These are phyloP conservation scores for Patellifolia procumbens DNA, from an alignment of 179 eudicot species.

Conservation along the genomic window DNA sequence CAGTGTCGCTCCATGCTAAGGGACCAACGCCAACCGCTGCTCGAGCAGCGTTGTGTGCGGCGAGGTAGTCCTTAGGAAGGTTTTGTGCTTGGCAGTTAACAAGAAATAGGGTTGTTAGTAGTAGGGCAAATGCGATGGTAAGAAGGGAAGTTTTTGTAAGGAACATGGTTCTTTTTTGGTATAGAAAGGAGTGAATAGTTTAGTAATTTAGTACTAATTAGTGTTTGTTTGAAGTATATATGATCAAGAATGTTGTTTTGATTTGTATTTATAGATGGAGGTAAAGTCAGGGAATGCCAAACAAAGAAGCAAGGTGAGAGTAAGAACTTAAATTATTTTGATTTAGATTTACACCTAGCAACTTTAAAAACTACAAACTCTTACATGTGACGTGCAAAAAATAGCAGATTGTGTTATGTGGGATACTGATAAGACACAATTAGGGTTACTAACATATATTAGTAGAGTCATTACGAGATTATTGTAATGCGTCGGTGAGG, in stretches of 20 bases:
- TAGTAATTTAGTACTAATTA: not conserved
- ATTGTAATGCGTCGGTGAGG: no score
- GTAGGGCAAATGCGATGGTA: not conserved
- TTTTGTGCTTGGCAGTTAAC: conserved; percentile 32
- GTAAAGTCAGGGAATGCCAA: not conserved
- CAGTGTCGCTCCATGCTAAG: conserved; percentile 28
- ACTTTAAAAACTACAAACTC: not conserved
- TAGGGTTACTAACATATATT: no score
- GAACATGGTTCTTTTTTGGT: not conserved
- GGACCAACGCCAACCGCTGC: conserved; percentile 30
- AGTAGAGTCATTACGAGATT: no score
- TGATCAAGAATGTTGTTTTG: not conserved
- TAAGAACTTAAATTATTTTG: not conserved
- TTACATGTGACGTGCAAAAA: no score
- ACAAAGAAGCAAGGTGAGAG: not conserved
- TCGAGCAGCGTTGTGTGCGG: conserved; percentile 37
- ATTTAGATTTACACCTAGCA: not conserved
- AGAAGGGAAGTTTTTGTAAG: not conserved
- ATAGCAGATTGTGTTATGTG: no score
- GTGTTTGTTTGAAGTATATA: not conserved
- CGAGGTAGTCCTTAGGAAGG: conserved; percentile 30
- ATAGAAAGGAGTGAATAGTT: not conserved
- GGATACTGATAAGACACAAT: no score
- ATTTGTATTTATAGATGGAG: conserved; percentile 7
- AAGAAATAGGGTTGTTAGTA: not conserved